A percentile compares a stretch with the other conserved stretches of the same genome.
Evolutionary conservation across 352 stramenopile species (phyloP).

Genomic region (Phytophthora pisi): DNA sequence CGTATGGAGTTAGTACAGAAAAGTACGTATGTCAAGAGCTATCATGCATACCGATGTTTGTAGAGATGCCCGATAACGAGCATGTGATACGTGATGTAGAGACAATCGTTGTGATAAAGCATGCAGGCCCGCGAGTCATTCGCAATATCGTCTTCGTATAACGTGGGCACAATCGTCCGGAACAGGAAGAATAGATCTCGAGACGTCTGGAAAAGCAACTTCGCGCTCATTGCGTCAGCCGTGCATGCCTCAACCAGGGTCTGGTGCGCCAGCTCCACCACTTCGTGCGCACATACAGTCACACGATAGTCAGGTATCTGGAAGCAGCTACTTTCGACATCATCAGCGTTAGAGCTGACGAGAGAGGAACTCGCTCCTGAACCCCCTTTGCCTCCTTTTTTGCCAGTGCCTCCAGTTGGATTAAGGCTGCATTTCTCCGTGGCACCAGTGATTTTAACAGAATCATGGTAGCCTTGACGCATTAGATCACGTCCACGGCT

Average conservation of each 20-base stretch:
- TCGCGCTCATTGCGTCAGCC: slow-evolving; percentile 44
- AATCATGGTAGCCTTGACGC: slow-evolving; percentile 64
- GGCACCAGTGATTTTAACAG: slow-evolving; percentile 52
- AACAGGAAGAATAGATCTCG: slow-evolving; percentile 81
- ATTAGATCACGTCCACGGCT: slow-evolving; percentile 59
- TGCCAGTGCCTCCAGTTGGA: slow-evolving; percentile 37
- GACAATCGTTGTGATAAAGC: slow-evolving; percentile 88
- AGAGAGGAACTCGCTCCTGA: slow-evolving; percentile 1
- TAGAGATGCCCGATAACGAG: slow-evolving; percentile 73
- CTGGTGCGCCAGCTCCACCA: slow-evolving; percentile 70
- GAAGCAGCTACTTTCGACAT: slow-evolving; percentile 62
- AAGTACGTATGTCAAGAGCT: neutral
- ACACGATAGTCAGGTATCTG: slow-evolving; percentile 70
- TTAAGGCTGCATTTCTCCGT: slow-evolving; percentile 67
- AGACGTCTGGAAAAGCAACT: slow-evolving; percentile 80
- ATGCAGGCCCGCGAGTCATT: slow-evolving; percentile 72
- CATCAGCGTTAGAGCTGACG: slow-evolving; percentile 22
- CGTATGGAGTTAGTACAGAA: neutral
- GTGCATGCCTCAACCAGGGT: slow-evolving; percentile 70
- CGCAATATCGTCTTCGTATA: slow-evolving; percentile 70
- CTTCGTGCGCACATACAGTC: slow-evolving; percentile 55
- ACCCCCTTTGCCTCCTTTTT: slow-evolving; percentile 36
- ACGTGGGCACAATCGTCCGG: slow-evolving; percentile 62
- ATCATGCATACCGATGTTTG: slow-evolving; percentile 58
- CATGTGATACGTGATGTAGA: slow-evolving; percentile 86